Evolutionary conservation across 2,329 filamentous ascomycete species (phyloP).

Genomic region (Exophiala sideris): DNA sequence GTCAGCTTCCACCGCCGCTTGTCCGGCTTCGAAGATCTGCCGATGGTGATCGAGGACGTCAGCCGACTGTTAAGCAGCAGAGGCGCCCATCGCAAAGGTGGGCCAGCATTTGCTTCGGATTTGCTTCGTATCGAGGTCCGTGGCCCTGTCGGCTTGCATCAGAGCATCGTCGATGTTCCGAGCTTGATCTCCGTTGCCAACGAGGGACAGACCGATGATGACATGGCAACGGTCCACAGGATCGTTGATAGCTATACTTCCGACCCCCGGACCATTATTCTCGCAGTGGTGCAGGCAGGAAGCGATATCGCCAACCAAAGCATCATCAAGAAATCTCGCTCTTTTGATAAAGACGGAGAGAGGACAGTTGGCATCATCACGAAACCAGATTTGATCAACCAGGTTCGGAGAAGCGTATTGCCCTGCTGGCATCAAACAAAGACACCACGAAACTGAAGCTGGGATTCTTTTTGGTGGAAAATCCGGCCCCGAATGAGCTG

Average conservation of each 20-base stretch:
- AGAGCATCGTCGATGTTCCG: conserved; percentile 56
- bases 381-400: not conserved
- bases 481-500: conserved; percentile 27
- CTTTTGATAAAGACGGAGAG: not conserved
- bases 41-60: not conserved
- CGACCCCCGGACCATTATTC: conserved; percentile 44
- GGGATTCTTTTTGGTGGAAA: conserved; percentile 33
- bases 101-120: conserved; percentile 36
- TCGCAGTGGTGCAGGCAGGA: conserved; percentile 39
- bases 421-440: conserved; percentile 29
- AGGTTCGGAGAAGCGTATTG: conserved; percentile 28
- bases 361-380: not conserved
- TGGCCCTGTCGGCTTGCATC: conserved; percentile 36
- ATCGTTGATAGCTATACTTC: conserved; percentile 45
- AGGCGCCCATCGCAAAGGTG: not conserved
- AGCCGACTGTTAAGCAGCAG: not conserved
- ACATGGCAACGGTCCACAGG: conserved; percentile 45
- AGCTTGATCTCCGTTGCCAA: conserved; percentile 51
- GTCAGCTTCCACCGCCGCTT: not conserved
- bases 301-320: not conserved
- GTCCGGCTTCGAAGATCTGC: not conserved
- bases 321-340: not conserved
- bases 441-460: conserved; percentile 31
- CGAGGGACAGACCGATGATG: conserved; percentile 41
- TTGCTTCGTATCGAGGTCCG: conserved; percentile 25